Evolutionary conservation across 1,284 basidiomycete species (phyloP).

Genomic region (Hymenochaete sp.): DNA sequence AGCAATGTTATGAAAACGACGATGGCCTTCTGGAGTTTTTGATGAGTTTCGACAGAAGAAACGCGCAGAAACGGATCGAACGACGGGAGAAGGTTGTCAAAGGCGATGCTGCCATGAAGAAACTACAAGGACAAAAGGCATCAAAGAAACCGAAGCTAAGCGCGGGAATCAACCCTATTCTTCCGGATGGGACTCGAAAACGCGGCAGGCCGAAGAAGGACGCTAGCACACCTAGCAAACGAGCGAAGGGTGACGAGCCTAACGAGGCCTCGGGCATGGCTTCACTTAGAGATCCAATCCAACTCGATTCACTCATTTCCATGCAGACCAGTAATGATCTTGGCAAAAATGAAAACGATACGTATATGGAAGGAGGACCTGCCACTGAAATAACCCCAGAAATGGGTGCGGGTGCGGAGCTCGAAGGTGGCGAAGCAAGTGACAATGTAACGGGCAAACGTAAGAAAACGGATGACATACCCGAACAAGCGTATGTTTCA

Average conservation of each 20-base stretch:
- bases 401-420: conserved; percentile 7
- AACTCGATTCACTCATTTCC: too few species aligned
- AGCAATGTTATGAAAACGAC: conserved; percentile 46
- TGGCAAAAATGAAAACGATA: not conserved
- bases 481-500: not conserved
- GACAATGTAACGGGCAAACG: too few species aligned
- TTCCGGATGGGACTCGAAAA: conserved; percentile 22
- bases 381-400: not conserved
- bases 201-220: conserved; percentile 30
- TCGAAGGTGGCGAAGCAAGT: conserved; percentile 11
- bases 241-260: too few species aligned
- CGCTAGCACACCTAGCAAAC: conserved; percentile 4
- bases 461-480: not conserved
- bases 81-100: conserved; percentile 21
- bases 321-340: too few species aligned
- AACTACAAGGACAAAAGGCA: conserved; percentile 17
- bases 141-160: conserved; percentile 22
- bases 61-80: conserved; percentile 19
- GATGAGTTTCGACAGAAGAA: conserved; percentile 25
- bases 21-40: conserved; percentile 37
- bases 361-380: not conserved
- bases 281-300: too few species aligned
- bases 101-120: not conserved
- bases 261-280: too few species aligned
- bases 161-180: conserved; percentile 20